These are phyloP conservation scores for Wolfiporia cocos DNA, from an alignment of 1,284 basidiomycete genomes.

Conservation along the genomic window DNA sequence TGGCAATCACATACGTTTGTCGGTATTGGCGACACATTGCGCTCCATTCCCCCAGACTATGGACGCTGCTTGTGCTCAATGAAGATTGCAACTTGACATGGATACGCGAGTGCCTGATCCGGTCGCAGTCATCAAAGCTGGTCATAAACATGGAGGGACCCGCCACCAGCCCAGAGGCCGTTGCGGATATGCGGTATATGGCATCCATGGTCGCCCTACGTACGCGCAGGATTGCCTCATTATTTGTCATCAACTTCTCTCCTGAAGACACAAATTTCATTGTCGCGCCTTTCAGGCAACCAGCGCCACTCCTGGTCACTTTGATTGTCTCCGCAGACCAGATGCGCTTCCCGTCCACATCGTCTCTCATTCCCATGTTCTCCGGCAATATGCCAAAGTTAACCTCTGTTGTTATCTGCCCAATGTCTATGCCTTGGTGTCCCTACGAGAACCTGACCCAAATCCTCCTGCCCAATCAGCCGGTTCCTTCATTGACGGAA, in stretches of 20 bases:
- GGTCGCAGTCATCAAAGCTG: neutral
- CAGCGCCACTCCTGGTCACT: neutral
- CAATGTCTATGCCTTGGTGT: neutral
- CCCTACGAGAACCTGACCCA: neutral
- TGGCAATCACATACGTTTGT: constrained; percentile 1
- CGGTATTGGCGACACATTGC: constrained; percentile 2
- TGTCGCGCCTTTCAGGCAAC: neutral
- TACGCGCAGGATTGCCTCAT: neutral
- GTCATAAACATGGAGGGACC: neutral
- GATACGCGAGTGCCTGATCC: neutral
- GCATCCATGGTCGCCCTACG: neutral
- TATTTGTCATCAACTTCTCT: neutral
- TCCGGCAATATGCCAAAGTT: neutral
- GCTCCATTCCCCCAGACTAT: neutral
- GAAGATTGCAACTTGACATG: neutral
- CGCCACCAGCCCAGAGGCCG: neutral
- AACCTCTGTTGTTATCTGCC: neutral
- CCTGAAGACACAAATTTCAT: neutral
- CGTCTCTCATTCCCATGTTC: neutral
- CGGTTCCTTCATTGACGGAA: neutral
- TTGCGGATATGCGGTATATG: neutral
- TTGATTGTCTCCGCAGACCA: neutral
- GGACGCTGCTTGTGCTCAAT: neutral
- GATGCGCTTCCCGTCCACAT: neutral
- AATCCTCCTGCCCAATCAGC: neutral